Evolutionary conservation across 1,284 basidiomycete genomes (phyloP), one percentile per base, ranked within the genome.

Genomic region (Sporisorium sorghi): DNA sequence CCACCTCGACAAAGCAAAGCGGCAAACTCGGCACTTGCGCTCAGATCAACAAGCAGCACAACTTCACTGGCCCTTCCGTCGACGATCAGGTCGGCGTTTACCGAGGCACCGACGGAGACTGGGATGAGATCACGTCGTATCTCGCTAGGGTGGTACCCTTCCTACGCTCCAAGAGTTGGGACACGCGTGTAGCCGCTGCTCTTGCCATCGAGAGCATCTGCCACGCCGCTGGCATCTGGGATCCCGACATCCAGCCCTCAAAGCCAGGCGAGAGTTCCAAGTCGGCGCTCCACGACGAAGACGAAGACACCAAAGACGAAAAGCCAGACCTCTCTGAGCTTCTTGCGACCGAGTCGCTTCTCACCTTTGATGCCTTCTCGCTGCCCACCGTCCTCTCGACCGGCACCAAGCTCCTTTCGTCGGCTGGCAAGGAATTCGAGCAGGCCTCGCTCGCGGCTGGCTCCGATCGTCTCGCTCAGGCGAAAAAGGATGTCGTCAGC

Each of bases 201-300:
- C 89, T 89, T 56, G 92, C 94, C 2, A 88, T 96, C 52, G 93
- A 92, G 0, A 91, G 93, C 73, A 93, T 96, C 72, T 94, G 92
- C 79, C 87, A 90, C 12, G 88, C 92, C 17, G 90, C 93, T 7
- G 93, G 93, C 1, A 86, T 92, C 17, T 96, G 94, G 94, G 80
- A 80, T 47, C 80, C 81, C 0, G 74, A 76, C 49, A 64, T 72
- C 21, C 61, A 67, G 10, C 54, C 66, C 12, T 62, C 58, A 28
- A 71, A 71, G 56, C 68, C 65, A 3, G 68, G 69, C 46, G 56
- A 74, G 52, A 66, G 64, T 48, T 70, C 72, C 49, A 67, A 68
- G 49, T 46, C 72, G 17, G 56, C 56, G 5, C 58, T 61, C 15
- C 44, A 52, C 14, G 57, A 58, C 11, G 30, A 56, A 11, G 57